A percentile compares a stretch with the other conserved stretches of the same genome.
Conservation (phyloP, 192 early-diverging fungal genomes). For the Coemansia sp. region DNA sequence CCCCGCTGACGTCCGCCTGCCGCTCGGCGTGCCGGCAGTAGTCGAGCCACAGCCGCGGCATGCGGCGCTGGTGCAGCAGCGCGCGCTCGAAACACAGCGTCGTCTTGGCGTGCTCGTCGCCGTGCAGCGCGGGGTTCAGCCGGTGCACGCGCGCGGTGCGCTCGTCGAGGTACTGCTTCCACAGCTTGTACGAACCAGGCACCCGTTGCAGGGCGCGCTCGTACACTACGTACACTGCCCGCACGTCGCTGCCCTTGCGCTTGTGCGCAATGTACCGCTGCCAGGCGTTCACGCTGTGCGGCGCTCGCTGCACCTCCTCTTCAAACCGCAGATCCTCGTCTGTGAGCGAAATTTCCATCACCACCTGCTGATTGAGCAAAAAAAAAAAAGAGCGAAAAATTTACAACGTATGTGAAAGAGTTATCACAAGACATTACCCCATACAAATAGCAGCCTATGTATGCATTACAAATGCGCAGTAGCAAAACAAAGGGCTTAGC, state of each 20-base stretch:
- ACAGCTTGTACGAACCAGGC: conserved; percentile 95
- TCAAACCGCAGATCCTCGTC: conserved; percentile 57
- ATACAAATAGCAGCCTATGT: too few relatives aligned
- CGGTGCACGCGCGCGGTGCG: conserved; percentile 51
- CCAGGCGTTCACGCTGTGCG: conserved; percentile 78
- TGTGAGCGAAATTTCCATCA: conserved; percentile 20
- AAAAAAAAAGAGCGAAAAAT: too few relatives aligned
- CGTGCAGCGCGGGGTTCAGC: conserved; percentile 54
- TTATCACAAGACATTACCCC: too few relatives aligned
- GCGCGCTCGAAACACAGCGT: conserved; percentile 82
- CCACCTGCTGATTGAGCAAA: neutral
- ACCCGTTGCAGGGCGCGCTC: conserved; percentile 85
- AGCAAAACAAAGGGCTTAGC: too few relatives aligned
- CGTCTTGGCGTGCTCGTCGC: conserved; percentile 62
- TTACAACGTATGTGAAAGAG: too few relatives aligned
- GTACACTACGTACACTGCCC: conserved; percentile 64
- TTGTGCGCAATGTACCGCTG: conserved; percentile 90
- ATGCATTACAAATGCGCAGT: neutral
- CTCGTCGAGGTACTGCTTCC: conserved; percentile 82
- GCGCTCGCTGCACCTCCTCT: conserved; percentile 64
- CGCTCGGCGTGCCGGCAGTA: conserved; percentile 68
- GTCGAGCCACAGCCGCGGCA: conserved; percentile 90
- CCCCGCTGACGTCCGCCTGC: conserved; percentile 65
- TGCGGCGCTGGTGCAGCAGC: conserved; percentile 91
- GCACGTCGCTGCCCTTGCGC: conserved; percentile 29